A percentile compares a stretch with the other conserved stretches of the same genome.
Evolutionary conservation across 108 stramenopile genomes (phyloP).

Genomic region (Licmophora abbreviata): DNA sequence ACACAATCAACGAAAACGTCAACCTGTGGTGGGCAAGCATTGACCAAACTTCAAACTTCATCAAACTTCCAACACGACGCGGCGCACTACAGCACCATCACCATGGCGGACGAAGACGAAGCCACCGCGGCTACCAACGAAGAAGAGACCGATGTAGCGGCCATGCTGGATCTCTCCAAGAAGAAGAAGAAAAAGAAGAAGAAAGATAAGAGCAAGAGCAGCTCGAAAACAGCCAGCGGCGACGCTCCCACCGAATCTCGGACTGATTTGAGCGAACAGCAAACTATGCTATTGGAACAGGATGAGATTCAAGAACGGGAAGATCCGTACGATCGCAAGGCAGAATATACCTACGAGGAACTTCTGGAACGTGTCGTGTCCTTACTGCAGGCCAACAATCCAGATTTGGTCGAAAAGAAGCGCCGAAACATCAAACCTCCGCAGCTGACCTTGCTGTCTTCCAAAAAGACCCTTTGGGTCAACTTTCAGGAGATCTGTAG

Average conservation of each 20-base stretch:
- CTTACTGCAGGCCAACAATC: slow-evolving; percentile 92
- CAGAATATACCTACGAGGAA: slow-evolving; percentile 85
- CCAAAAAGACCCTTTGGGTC: slow-evolving; percentile 97
- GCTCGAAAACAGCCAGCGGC: slow-evolving; percentile 7
- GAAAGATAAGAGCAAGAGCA: slow-evolving; percentile 34
- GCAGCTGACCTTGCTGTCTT: slow-evolving; percentile 88
- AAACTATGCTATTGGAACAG: slow-evolving; percentile 46
- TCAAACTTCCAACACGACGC: too few relatives aligned
- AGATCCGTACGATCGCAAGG: slow-evolving; percentile 71
- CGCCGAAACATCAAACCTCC: slow-evolving; percentile 96
- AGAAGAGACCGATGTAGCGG: slow-evolving; percentile 79
- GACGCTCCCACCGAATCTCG: neutral
- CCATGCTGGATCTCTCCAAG: slow-evolving; percentile 81
- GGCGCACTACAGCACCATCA: too few relatives aligned
- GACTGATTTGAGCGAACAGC: slow-evolving; percentile 34
- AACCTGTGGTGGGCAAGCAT: too few relatives aligned
- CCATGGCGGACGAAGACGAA: too few relatives aligned
- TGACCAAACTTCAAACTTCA: too few relatives aligned
- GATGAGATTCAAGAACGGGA: slow-evolving; percentile 61
- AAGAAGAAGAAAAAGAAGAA: slow-evolving; percentile 94
- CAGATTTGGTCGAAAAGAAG: slow-evolving; percentile 95
- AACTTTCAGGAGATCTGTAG: slow-evolving; percentile 99
- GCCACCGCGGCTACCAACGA: slow-evolving; percentile 17
- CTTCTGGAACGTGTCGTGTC: slow-evolving; percentile 83
- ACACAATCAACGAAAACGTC: too few relatives aligned